Conservation (phyloP, 108 stramenopile species). For the Cyclotella cryptica region DNA sequence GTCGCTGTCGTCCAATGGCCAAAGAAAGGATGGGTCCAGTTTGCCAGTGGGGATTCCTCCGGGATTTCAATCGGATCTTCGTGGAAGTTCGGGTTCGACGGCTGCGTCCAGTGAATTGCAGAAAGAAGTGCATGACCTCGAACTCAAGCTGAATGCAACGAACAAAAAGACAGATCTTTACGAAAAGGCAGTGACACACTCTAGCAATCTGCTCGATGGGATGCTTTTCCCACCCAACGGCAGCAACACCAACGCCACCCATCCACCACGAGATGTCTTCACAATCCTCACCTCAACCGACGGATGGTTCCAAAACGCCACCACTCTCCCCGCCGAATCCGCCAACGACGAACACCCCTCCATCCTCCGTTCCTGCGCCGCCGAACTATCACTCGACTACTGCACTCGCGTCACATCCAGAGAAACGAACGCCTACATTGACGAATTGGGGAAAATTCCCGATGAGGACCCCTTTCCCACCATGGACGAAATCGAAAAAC, state of each 20-base stretch:
- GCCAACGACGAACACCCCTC: conserved; percentile 41
- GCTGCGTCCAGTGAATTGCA: not conserved
- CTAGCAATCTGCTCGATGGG: conserved; percentile 58
- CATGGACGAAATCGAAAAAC: conserved; percentile 56
- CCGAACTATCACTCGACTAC: conserved; percentile 75
- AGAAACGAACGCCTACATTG: conserved; percentile 53
- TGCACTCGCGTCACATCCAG: conserved; percentile 69
- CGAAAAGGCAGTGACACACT: conserved; percentile 52
- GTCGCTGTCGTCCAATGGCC: not conserved
- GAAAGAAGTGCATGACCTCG: conserved; percentile 30
- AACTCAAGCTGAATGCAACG: conserved; percentile 51
- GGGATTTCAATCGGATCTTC: conserved; percentile 41
- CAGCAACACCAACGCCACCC: not conserved
- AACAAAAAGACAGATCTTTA: conserved; percentile 45
- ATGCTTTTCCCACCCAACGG: conserved; percentile 56
- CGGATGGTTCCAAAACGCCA: conserved; percentile 58
- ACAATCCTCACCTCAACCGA: conserved; percentile 46
- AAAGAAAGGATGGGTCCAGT: conserved; percentile 32
- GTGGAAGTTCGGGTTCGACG: conserved; percentile 8
- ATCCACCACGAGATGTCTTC: conserved; percentile 53
- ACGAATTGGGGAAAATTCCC: conserved; percentile 48
- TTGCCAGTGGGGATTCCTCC: conserved; percentile 57
- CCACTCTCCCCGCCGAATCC: conserved; percentile 14
- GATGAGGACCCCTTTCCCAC: conserved; percentile 53
- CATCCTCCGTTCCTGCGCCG: conserved; percentile 64